Percentiles rank a stretch among this genome's conserved stretches.
These are phyloP conservation scores for Onygena corvina DNA, from an alignment of 2,329 filamentous ascomycete species.

Conservation along the genomic window DNA sequence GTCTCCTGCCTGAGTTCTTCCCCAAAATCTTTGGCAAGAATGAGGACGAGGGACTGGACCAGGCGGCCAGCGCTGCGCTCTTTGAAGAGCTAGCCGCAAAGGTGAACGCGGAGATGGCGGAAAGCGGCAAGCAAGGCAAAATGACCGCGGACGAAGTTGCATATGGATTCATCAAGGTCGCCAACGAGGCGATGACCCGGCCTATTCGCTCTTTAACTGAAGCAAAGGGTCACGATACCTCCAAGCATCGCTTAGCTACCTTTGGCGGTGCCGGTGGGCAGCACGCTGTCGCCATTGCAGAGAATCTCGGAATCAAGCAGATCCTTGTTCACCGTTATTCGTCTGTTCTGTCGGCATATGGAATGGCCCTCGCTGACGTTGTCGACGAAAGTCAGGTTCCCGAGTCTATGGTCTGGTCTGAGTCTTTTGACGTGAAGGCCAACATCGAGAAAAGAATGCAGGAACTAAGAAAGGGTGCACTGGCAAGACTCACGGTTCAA, in stretches of 20 bases:
- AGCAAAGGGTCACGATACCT: conserved; percentile 77
- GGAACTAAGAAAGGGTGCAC: conserved; percentile 65
- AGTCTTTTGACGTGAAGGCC: conserved; percentile 45
- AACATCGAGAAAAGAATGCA: conserved; percentile 63
- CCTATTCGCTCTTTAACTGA: conserved; percentile 83
- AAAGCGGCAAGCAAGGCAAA: conserved; percentile 35
- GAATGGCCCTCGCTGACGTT: conserved; percentile 81
- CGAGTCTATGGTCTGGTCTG: conserved; percentile 49
- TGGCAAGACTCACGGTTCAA: conserved; percentile 55
- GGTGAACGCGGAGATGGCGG: conserved; percentile 61
- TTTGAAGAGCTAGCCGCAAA: conserved; percentile 63
- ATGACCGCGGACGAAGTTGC: conserved; percentile 75
- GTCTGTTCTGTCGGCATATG: conserved; percentile 79
- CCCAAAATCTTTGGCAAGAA: conserved; percentile 83
- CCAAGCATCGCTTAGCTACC: conserved; percentile 69
- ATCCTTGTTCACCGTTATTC: conserved; percentile 79
- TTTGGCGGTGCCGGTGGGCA: conserved; percentile 87
- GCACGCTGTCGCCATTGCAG: conserved; percentile 81
- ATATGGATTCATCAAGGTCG: conserved; percentile 77
- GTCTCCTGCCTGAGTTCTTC: conserved; percentile 78
- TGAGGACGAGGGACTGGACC: conserved; percentile 65
- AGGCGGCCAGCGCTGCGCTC: conserved; percentile 55
- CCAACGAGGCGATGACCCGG: conserved; percentile 81
- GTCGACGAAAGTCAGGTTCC: conserved; percentile 68
- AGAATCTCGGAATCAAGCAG: conserved; percentile 66